Base-by-base conservation (phyloP, 495 filamentous ascomycete genomes). In the Penicillium turbatum region DNA sequence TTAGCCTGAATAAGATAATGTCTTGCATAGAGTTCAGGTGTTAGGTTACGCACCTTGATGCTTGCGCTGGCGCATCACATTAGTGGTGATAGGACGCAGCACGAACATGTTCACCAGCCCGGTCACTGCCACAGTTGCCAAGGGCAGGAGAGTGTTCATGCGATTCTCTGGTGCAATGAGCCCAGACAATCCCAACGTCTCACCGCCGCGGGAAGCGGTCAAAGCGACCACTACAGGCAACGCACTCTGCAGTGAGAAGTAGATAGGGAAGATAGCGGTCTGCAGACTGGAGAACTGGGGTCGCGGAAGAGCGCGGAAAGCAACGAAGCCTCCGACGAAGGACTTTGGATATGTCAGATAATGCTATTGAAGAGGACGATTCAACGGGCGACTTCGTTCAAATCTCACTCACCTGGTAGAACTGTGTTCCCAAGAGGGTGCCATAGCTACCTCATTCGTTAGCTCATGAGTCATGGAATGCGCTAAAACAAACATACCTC, bases 211-310 rank as follows among this genome's bases (percentile, higher is more conserved):
- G 37, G 89, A 88, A 62, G 86, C 92, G 31, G 92, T 97, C 48
- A 95, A 64, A n/a, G 86, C 85, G 8, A 96, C 72, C 16, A 90
- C 59, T 12, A 83, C 66, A 6, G 92, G 88, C 3, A 89, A 74
- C 5, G 80, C 78, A 4, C 87, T 82, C 74, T 96, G 92, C 38
- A 96, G 68, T 21, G 80, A 74, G 69, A 97, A 96, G 75, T 92
- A 97, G 59, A 86, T 69, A 19, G 92, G 92, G 72, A 95, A 92
- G 62, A 90, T 82, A 60, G 79, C 79, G 31, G 81, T 72, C 72
- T 95, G 92, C 24, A 97, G 78, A 32, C 80, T 75, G 5, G 83
- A 77, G 73, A 97, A 97, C 65, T 91, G 84, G 0, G 89, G 82
- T 9, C 89, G 84, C 9, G 88, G 78, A 42, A 97, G 82, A 49